These are phyloP conservation scores for Gentiana dahurica DNA, from an alignment of 257 asterid species.

Conservation along the genomic window DNA sequence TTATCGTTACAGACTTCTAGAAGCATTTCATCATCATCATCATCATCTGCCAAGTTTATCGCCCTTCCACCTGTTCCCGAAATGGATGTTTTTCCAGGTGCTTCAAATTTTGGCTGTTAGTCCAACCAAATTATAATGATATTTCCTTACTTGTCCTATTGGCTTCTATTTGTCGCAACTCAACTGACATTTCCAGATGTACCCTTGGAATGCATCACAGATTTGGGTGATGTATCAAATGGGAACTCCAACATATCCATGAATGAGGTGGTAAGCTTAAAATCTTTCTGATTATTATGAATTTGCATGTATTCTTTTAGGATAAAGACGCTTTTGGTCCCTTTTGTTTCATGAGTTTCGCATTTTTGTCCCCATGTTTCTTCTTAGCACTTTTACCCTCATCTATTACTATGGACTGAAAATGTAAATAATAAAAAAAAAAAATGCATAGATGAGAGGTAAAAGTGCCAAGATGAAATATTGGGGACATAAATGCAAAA, in stretches of 20 bases:
- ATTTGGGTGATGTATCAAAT: conserved; percentile 12
- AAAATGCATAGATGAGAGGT: no score
- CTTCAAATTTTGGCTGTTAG: background rate
- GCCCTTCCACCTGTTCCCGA: conserved; percentile 1
- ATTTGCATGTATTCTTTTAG: no score
- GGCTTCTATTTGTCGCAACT: background rate
- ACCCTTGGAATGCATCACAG: conserved; percentile 18
- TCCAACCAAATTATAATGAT: conserved; percentile 19
- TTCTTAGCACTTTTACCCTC: no score
- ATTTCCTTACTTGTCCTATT: background rate
- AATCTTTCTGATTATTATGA: no score
- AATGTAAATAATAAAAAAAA: background rate
- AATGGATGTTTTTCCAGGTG: background rate
- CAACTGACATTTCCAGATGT: conserved; percentile 8
- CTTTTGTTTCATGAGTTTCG: no score
- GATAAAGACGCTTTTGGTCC: no score
- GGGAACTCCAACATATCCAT: conserved; percentile 11
- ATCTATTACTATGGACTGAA: no score
- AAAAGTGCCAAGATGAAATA: no score
- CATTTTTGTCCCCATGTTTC: no score
- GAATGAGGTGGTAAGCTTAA: conserved; percentile 34
- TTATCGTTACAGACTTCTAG: conserved; percentile 21
- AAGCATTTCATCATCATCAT: conserved; percentile 4
- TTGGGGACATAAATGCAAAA: no score
- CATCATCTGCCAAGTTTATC: no score